phyloP scores from a whole-genome alignment of 139 green algal genomes.

The Nannochloris sp. region DNA sequence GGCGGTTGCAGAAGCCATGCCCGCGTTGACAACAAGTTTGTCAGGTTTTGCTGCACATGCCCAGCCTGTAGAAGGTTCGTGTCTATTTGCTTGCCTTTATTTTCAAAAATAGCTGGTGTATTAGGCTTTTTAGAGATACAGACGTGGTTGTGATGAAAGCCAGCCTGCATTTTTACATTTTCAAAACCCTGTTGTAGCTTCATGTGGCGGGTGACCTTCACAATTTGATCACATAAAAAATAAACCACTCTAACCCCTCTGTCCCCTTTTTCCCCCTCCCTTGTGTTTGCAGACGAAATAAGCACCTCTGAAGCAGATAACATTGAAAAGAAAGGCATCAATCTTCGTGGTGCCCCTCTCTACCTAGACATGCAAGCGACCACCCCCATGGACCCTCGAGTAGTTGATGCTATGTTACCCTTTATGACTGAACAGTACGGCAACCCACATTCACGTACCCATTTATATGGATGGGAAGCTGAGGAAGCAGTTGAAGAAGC shows the following conservation, averaged over 20 bases:
- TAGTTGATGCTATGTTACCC: constrained; percentile 95
- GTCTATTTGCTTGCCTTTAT: too few species aligned
- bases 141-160: neutral
- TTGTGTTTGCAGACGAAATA: neutral
- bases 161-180: too few species aligned
- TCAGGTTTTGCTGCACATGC: constrained; percentile 3
- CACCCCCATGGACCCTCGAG: constrained; percentile 89
- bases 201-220: neutral
- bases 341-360: constrained; percentile 71
- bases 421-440: constrained; percentile 91
- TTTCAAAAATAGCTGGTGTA: too few species aligned
- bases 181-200: neutral
- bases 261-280: neutral
- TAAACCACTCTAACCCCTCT: too few species aligned
- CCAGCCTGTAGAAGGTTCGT: constrained; percentile 1
- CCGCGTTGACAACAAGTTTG: neutral
- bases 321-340: constrained; percentile 93
- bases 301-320: neutral
- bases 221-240: neutral
- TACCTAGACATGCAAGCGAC: constrained; percentile 98
- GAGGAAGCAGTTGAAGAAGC: constrained; percentile 91
- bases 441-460: constrained; percentile 96
- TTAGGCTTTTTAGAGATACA: too few species aligned
- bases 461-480: constrained; percentile 95
- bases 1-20: neutral